Evolutionary conservation across 2,329 filamentous ascomycete species (phyloP).

Genomic region (Paraphoma chrysanthemicola): DNA sequence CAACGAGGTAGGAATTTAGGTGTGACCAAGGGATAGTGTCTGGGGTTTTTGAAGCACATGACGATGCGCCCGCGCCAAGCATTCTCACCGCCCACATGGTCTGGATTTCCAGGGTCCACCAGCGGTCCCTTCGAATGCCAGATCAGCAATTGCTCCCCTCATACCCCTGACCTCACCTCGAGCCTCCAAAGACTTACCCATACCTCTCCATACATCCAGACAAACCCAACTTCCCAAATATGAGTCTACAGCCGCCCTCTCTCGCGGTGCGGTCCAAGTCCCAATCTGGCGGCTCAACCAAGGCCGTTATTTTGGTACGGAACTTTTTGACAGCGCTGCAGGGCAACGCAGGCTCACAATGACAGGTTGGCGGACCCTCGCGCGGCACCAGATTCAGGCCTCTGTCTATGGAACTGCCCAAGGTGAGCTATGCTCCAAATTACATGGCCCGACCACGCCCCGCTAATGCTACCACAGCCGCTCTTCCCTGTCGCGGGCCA

Average conservation of each 20-base stretch:
- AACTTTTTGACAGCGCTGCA: conserved; percentile 12
- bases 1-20: background rate
- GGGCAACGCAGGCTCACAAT: conserved; percentile 31
- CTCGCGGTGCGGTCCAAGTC: conserved; percentile 45
- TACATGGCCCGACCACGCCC: conserved; percentile 14
- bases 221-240: conserved; percentile 18
- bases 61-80: conserved; percentile 24
- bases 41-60: conserved; percentile 19
- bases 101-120: conserved; percentile 33
- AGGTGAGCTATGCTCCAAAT: conserved; percentile 63
- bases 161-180: conserved; percentile 12
- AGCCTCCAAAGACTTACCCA: background rate
- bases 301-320: conserved; percentile 90
- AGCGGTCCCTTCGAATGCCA: conserved; percentile 30
- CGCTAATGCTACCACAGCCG: conserved; percentile 64
- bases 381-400: conserved; percentile 95
- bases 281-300: conserved; percentile 66
- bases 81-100: conserved; percentile 32
- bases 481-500: conserved; percentile 98
- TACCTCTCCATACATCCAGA: background rate
- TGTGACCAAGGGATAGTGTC: conserved; percentile 20
- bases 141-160: conserved; percentile 30
- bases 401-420: conserved; percentile 92
- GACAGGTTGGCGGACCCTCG: conserved; percentile 89
- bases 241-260: conserved; percentile 48